These are phyloP conservation scores for Astrocystis sublimbata DNA, from an alignment of 495 filamentous ascomycete species.

Conservation along the genomic window DNA sequence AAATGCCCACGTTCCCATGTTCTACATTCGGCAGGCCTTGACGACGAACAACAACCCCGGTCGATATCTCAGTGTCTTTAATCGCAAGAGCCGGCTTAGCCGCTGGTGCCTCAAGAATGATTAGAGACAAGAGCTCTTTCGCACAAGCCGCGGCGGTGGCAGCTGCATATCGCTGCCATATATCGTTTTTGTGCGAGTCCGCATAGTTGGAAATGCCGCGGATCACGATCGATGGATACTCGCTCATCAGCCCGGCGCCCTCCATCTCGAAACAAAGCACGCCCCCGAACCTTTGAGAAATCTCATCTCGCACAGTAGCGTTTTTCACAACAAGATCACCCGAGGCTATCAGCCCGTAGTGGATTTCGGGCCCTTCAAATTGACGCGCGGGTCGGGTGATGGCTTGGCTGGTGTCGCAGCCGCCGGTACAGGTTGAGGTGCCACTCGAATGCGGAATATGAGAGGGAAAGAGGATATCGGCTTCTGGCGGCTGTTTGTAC, in stretches of 20 bases:
- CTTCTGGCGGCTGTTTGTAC: not conserved
- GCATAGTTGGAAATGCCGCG: slow-evolving; percentile 42
- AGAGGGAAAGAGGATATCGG: not conserved
- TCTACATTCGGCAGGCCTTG: no score
- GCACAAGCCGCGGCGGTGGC: slow-evolving; percentile 24
- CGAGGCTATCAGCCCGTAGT: not conserved
- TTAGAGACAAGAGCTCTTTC: not conserved
- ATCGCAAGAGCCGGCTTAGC: no score
- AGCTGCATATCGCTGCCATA: slow-evolving; percentile 26
- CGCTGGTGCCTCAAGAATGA: no score
- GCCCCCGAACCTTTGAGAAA: not conserved
- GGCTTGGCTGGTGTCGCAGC: not conserved
- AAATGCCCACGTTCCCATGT: no score
- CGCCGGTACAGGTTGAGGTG: no score
- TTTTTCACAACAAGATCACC: not conserved
- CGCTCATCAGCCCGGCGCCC: not conserved
- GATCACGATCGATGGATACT: slow-evolving; percentile 33
- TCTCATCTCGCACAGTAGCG: not conserved
- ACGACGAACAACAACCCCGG: no score
- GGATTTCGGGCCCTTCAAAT: not conserved
- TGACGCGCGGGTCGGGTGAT: not conserved
- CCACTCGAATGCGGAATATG: not conserved
- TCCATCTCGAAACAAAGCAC: slow-evolving; percentile 1
- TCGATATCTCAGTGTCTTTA: no score
- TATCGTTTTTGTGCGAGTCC: slow-evolving; percentile 37